phyloP scores from a whole-genome alignment of 176 grass and related monocot genomes.

The Hordeum marinum region DNA sequence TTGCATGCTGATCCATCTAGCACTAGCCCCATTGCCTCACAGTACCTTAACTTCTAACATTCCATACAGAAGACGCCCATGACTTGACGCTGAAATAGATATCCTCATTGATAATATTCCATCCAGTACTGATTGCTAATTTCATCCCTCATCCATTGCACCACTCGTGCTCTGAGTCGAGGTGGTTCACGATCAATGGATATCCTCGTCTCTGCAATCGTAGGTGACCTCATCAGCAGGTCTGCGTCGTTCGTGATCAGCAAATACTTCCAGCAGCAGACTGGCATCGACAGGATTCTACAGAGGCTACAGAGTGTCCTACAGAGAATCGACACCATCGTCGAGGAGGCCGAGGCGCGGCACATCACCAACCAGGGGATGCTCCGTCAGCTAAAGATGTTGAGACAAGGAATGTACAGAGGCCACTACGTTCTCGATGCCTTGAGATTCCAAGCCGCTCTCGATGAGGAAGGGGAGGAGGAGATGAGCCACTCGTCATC shows the following conservation, averaged over 20 bases:
- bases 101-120: too few relatives aligned
- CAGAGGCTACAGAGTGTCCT: neutral
- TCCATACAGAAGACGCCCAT: too few relatives aligned
- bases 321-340: neutral
- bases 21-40: too few relatives aligned
- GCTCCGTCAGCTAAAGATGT: neutral
- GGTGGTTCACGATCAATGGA: neutral
- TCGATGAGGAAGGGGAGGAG: neutral
- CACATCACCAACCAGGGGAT: neutral
- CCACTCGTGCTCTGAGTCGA: neutral
- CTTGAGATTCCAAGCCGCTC: neutral
- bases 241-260: neutral
- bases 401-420: neutral
- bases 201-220: too few relatives aligned
- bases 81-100: too few relatives aligned
- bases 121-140: too few relatives aligned
- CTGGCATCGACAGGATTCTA: neutral
- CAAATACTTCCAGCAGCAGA: neutral
- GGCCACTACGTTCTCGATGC: neutral
- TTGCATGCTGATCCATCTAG: too few relatives aligned
- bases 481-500: too few relatives aligned
- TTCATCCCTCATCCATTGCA: too few relatives aligned
- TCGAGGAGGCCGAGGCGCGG: neutral
- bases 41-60: too few relatives aligned
- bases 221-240: neutral